These are phyloP conservation scores for Fraxinus excelsior DNA, from an alignment of 257 asterid species.

Conservation along the genomic window DNA sequence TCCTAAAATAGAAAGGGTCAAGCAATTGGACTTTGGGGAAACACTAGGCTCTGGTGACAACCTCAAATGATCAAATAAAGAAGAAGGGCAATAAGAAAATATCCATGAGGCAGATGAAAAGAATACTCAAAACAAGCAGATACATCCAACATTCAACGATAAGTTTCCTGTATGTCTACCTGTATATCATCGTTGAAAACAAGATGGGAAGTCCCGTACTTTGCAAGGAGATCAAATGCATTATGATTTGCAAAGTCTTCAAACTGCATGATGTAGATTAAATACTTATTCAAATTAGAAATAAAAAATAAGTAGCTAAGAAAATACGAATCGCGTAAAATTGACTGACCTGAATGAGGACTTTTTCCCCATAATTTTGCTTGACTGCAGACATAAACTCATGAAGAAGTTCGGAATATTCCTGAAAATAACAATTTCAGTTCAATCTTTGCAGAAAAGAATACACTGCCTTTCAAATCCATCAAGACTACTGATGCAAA, in stretches of 20 bases:
- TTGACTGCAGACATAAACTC: slow-evolving; percentile 44
- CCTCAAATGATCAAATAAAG: background rate
- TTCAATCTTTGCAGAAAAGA: slow-evolving; percentile 4
- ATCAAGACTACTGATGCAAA: background rate
- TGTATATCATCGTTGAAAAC: slow-evolving; percentile 55
- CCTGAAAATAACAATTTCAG: slow-evolving; percentile 27
- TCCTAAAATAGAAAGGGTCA: background rate
- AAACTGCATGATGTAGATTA: slow-evolving; percentile 33
- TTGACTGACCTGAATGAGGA: slow-evolving; percentile 42
- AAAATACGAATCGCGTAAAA: background rate
- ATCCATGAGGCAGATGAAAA: background rate
- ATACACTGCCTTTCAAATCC: background rate
- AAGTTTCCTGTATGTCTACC: slow-evolving; percentile 24
- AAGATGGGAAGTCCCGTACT: slow-evolving; percentile 45
- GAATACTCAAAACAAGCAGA: background rate
- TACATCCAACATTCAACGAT: background rate
- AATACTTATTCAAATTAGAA: background rate
- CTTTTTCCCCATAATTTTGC: slow-evolving; percentile 34
- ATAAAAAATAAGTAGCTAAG: background rate
- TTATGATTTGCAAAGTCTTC: slow-evolving; percentile 52
- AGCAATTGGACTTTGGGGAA: background rate
- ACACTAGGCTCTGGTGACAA: background rate
- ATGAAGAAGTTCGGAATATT: slow-evolving; percentile 41
- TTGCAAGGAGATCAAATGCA: slow-evolving; percentile 26
- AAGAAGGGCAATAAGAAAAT: background rate